These are phyloP conservation scores for Jimgerdemannia flammicorona DNA, from an alignment of 192 early-diverging fungal genomes.

Conservation along the genomic window DNA sequence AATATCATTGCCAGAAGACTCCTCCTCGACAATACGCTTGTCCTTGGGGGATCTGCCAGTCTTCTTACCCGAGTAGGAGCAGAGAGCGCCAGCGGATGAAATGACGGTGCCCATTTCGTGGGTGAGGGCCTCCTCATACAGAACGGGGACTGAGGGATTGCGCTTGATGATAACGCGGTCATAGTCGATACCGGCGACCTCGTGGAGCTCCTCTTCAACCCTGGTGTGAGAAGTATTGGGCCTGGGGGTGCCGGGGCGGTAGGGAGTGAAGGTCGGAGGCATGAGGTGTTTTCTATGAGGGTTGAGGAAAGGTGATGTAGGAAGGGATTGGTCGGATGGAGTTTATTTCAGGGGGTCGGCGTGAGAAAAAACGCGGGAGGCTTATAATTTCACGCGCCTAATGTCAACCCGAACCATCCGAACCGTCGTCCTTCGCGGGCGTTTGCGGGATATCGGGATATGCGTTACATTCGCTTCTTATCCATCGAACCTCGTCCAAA, in stretches of 20 bases:
- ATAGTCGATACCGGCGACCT: constrained; percentile 75
- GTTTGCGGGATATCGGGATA: no score
- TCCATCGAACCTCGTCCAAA: no score
- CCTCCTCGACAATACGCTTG: constrained; percentile 97
- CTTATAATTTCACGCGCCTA: no score
- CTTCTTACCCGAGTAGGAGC: constrained; percentile 89
- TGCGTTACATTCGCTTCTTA: no score
- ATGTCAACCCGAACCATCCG: no score
- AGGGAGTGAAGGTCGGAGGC: neutral
- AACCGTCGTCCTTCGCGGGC: no score
- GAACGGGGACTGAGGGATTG: constrained; percentile 78
- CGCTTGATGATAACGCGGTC: constrained; percentile 78
- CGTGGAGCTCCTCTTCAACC: constrained; percentile 64
- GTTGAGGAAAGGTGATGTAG: no score
- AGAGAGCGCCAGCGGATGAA: constrained; percentile 89
- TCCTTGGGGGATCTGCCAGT: constrained; percentile 92
- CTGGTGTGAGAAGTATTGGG: constrained; percentile 30
- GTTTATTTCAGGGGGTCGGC: no score
- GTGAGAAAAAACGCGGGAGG: no score
- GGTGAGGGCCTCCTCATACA: constrained; percentile 91
- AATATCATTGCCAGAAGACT: constrained; percentile 77
- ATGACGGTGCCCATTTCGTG: constrained; percentile 85
- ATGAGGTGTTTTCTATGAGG: no score
- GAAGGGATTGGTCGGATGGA: no score
- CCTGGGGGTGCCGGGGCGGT: constrained; percentile 21